Conservation (phyloP, 148 eudicot genomes). For the Bassia scoparia region DNA sequence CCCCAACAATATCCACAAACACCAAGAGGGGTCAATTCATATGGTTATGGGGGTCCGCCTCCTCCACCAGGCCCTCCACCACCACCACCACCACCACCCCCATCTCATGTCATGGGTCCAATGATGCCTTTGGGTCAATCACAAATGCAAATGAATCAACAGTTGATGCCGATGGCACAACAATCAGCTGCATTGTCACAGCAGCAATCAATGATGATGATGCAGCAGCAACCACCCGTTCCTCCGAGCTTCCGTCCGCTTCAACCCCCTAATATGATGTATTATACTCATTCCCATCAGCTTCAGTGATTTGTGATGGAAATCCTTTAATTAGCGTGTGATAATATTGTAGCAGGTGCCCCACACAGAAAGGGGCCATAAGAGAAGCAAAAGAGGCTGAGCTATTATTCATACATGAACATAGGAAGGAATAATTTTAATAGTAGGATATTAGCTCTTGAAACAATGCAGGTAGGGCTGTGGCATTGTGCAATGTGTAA, state of each 20-base stretch:
- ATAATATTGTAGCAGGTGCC: not conserved
- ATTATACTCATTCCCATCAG: constrained; percentile 59
- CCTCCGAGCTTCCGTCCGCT: constrained; percentile 72
- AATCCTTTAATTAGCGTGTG: not conserved
- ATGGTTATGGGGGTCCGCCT: constrained; percentile 52
- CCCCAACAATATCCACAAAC: constrained; percentile 68
- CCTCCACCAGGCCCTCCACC: constrained; percentile 53
- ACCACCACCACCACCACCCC: constrained; percentile 49
- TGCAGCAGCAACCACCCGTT: constrained; percentile 48
- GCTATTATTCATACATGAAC: constrained; percentile 9
- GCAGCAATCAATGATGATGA: constrained; percentile 32
- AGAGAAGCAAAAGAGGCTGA: constrained; percentile 5
- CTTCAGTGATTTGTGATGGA: constrained; percentile 52
- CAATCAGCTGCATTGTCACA: constrained; percentile 35
- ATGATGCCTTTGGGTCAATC: constrained; percentile 52
- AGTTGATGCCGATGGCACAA: constrained; percentile 32
- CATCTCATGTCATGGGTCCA: constrained; percentile 39
- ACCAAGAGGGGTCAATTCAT: constrained; percentile 41
- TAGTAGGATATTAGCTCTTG: constrained; percentile 14
- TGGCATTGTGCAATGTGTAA: constrained; percentile 16
- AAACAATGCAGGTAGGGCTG: constrained; percentile 11
- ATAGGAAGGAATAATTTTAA: constrained; percentile 13
- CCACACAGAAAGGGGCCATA: not conserved
- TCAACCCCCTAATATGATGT: constrained; percentile 79
- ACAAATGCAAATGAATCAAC: constrained; percentile 48